Base-by-base conservation (phyloP, 306 rosid species). In the Hylodesmum podocarpum region DNA sequence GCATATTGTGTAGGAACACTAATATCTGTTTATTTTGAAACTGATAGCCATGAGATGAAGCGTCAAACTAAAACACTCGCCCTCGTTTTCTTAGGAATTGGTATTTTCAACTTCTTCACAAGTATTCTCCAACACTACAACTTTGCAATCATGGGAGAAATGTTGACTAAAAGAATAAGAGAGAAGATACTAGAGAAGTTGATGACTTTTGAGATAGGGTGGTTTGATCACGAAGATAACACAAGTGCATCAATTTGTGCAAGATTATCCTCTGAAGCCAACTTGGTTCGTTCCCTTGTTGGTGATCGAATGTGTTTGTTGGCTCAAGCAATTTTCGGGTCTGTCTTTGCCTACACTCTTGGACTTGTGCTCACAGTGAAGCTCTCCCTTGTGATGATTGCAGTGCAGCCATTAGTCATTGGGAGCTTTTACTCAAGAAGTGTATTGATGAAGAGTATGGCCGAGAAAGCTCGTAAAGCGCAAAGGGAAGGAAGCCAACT, bases 171-270 rank as follows among this genome's bases (percentile, higher is more conserved):
- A 75, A 87, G 97, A 78, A 86, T 89, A 11, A 70, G 96, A n/a
- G 93, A 94, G 87, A 86, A 87, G 57, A 68, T 91, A 24, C 88
- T 90, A 5, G 89, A 68, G 71, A 91, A 87, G 41, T 50, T 94
- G 78, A 62, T 90, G 91, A 90, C 91, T 39, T 94, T 90, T 57
- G 97, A 90, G 88, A 84, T 94, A 39, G 95, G 98, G 57, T 94
- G 96, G 94, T 94, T 80, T 82, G 98, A 91, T 82, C 57, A 85
- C 63, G 98, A 91, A 31, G 97, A 94, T 58, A 90, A 91, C 85
- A 89, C 89, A 43, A 90, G 97, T 78, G 98, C 98, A 72, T 92
- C 95, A 69, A 86, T 91, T 53, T 91, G 96, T 85, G 90, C 97
- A 72, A 87, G 94, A 78, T 50, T 94, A 58, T 80, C 97, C 58